Base-by-base conservation (phyloP, 345 rosid genomes). In the Acer yangbiense region DNA sequence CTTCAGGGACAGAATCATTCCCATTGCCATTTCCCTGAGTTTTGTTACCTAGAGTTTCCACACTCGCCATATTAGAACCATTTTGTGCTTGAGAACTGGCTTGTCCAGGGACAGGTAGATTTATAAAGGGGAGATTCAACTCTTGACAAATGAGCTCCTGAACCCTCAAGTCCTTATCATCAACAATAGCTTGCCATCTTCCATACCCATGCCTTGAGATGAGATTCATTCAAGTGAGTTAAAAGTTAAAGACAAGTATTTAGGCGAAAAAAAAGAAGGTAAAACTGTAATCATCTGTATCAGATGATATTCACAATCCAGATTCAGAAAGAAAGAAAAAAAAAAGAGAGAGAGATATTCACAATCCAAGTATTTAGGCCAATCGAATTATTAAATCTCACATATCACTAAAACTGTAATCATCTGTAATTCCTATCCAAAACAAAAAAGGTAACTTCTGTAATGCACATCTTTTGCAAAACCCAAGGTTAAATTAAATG, bases 121-220 rank as follows among this genome's bases (percentile, higher is more conserved):
- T 91, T 82, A 90, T 77, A n/a, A 83, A 79, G 43, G 97, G 94
- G 69, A 94, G 95, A 82, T 88, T 93, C 84, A 97, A 65, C 82
- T 94, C 99, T 82, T 90, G 92, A 86, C 97, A 92, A 75, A 97
- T 93, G 80, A 91, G 77, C 80, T 94, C 98, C 83, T 89, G 98
- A 76, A 97, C 82, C 86, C 82, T 88, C 90, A 93, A 80, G 78
- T 89, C 99, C 85, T 88, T 94, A 84, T 97, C 98, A 85, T 97
- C 98, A 79, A 93, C 92, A 78, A 97, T 94, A 46, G 98, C 98
- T 88, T 94, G 99, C 99, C 99, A 94, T 85, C 98, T 90, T 83
- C 99, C 99, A 64, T 94, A 97, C 52, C 99, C 99, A 84, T 97
- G 99, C 92, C 99, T 97, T 69, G 71, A 68, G 74, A 80, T 64